Percentiles rank a stretch among this genome's conserved stretches.
Conservation (phyloP, 1,284 basidiomycete genomes). For the Marasmius sp. region DNA sequence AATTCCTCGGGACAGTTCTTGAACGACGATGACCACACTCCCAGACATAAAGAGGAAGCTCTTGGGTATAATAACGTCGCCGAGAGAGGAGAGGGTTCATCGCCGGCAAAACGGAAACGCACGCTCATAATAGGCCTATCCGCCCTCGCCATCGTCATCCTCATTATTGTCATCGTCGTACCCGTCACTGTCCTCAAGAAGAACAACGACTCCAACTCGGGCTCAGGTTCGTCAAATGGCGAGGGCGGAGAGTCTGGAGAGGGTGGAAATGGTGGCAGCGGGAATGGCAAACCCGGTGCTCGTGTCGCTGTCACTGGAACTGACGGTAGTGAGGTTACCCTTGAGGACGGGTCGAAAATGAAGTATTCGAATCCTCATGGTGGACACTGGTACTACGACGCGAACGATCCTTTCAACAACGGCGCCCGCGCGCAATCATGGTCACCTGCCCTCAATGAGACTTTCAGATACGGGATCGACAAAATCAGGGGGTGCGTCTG, state of each 20-base stretch:
- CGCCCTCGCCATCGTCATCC: slow-evolving; percentile 40
- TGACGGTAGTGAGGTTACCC: slow-evolving; percentile 66
- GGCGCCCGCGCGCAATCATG: slow-evolving; percentile 77
- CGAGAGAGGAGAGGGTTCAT: slow-evolving; percentile 25
- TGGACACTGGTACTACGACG: slow-evolving; percentile 74
- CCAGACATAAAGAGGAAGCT: slow-evolving; percentile 58
- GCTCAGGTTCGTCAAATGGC: slow-evolving; percentile 16
- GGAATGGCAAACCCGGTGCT: slow-evolving; percentile 3
- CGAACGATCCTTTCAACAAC: slow-evolving; percentile 80
- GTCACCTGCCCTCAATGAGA: slow-evolving; percentile 81
- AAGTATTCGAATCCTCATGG: slow-evolving; percentile 78
- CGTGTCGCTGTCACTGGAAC: slow-evolving; percentile 54
- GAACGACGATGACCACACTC: slow-evolving; percentile 40
- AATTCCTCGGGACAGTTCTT: background rate
- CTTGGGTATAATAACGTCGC: slow-evolving; percentile 51
- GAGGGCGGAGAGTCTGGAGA: slow-evolving; percentile 13
- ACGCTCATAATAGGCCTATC: slow-evolving; percentile 46
- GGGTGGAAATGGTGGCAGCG: slow-evolving; percentile 12
- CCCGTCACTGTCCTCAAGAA: slow-evolving; percentile 60
- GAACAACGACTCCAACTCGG: slow-evolving; percentile 15
- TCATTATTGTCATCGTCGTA: slow-evolving; percentile 54
- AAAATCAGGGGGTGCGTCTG: slow-evolving; percentile 68
- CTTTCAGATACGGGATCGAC: slow-evolving; percentile 79
- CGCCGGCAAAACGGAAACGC: slow-evolving; percentile 51
- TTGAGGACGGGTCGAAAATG: slow-evolving; percentile 73